Conservation (phyloP, 495 filamentous ascomycete genomes). For the Entonaema liquescens region DNA sequence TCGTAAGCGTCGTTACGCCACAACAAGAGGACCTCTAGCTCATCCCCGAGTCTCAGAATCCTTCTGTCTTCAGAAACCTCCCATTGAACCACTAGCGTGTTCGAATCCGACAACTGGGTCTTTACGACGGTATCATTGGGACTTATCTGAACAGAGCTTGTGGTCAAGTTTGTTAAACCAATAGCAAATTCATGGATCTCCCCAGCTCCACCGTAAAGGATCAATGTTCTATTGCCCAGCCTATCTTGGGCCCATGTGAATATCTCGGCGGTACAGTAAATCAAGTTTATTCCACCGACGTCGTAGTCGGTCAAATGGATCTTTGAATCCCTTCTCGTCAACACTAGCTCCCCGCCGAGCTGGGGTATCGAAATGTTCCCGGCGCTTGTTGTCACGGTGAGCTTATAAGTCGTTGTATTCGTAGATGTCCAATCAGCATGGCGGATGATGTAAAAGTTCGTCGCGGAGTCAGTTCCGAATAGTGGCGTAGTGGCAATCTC, state of each 20-base stretch:
- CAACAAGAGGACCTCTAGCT: conserved; percentile 53
- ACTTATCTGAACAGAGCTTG: conserved; percentile 35
- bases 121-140: conserved; percentile 58
- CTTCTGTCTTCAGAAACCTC: conserved; percentile 19
- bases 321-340: conserved; percentile 78
- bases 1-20: conserved; percentile 75
- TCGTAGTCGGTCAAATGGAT: conserved; percentile 76
- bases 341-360: conserved; percentile 65
- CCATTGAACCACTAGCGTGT: conserved; percentile 44
- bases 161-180: conserved; percentile 16
- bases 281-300: conserved; percentile 66
- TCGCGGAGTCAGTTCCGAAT: conserved; percentile 53
- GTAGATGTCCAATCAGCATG: conserved; percentile 67
- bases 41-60: conserved; percentile 57
- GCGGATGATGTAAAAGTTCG: conserved; percentile 70
- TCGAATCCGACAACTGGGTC: conserved; percentile 51
- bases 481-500: conserved; percentile 69
- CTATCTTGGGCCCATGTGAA: conserved; percentile 59
- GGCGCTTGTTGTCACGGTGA: conserved; percentile 66
- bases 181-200: conserved; percentile 76
- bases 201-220: conserved; percentile 73
- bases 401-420: conserved; percentile 65
- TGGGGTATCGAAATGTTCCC: conserved; percentile 72
- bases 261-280: conserved; percentile 80
- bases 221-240: conserved; percentile 53